Conservation (phyloP, 768 basidiomycete genomes). For the Tephrocybe sp. region DNA sequence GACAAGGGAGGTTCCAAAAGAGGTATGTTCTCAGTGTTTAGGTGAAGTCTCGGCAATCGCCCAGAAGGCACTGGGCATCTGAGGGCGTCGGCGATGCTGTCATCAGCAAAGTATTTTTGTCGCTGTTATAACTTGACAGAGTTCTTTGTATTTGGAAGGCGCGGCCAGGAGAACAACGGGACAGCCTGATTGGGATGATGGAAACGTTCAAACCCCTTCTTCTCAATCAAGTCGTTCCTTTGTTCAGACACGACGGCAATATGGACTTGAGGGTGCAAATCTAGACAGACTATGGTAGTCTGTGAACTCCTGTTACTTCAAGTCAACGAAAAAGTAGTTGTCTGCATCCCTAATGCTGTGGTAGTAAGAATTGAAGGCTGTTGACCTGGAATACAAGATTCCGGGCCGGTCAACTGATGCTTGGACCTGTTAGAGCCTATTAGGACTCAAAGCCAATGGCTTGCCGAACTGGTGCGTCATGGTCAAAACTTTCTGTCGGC, state of each 20-base stretch:
- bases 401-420: no score
- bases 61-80: no score
- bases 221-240: conserved; percentile 13
- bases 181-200: conserved; percentile 1
- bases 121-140: neutral
- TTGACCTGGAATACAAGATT: no score
- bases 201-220: conserved; percentile 5
- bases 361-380: no score
- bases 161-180: conserved; percentile 1
- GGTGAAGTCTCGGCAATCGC: conserved; percentile 3
- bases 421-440: conserved; percentile 1
- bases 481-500: conserved; percentile 3
- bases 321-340: no score
- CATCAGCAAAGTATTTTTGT: neutral
- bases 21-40: conserved; percentile 10
- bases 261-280: neutral
- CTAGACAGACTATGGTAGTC: neutral
- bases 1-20: conserved; percentile 16
- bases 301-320: neutral
- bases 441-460: conserved; percentile 1
- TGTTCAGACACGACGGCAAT: conserved; percentile 5
- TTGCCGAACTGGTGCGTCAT: conserved; percentile 13
- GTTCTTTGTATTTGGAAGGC: conserved; percentile 12
- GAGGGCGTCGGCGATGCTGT: neutral
- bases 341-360: no score